Evolutionary conservation across 495 filamentous ascomycete species (phyloP).

Genomic region (Neurospora tetraspora): DNA sequence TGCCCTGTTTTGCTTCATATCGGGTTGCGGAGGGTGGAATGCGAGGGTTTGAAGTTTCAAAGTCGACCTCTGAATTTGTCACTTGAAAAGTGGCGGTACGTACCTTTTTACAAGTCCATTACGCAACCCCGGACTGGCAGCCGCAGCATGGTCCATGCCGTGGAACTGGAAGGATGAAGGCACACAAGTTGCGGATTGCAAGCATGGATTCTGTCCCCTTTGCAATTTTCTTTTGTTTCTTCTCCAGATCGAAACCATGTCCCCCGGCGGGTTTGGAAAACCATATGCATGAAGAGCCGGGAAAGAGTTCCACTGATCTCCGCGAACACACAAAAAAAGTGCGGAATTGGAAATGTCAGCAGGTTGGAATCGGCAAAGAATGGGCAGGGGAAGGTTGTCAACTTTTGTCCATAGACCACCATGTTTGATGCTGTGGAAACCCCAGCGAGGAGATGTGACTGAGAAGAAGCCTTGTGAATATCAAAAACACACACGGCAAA

Average conservation of each 20-base stretch:
- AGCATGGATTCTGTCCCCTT: not conserved
- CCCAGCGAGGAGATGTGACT: not conserved
- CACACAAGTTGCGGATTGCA: not conserved
- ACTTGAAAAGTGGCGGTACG: no score
- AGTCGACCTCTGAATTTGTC: no score
- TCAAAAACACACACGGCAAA: not conserved
- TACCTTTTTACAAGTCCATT: no score
- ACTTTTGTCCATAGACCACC: not conserved
- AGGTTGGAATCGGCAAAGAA: not conserved
- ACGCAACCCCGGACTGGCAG: no score
- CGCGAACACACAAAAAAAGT: not conserved
- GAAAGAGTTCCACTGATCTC: not conserved
- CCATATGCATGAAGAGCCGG: not conserved
- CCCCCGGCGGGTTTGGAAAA: not conserved
- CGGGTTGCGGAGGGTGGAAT: no score
- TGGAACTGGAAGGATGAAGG: no score
- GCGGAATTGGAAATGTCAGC: not conserved
- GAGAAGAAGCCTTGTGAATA: not conserved
- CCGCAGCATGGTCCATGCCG: no score
- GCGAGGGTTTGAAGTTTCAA: no score
- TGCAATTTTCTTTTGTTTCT: not conserved
- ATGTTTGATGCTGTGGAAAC: not conserved
- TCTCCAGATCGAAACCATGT: not conserved
- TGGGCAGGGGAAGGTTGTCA: not conserved
- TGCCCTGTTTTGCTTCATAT: no score